phyloP scores from a whole-genome alignment of 257 asterid genomes.

The Solanum chaucha region DNA sequence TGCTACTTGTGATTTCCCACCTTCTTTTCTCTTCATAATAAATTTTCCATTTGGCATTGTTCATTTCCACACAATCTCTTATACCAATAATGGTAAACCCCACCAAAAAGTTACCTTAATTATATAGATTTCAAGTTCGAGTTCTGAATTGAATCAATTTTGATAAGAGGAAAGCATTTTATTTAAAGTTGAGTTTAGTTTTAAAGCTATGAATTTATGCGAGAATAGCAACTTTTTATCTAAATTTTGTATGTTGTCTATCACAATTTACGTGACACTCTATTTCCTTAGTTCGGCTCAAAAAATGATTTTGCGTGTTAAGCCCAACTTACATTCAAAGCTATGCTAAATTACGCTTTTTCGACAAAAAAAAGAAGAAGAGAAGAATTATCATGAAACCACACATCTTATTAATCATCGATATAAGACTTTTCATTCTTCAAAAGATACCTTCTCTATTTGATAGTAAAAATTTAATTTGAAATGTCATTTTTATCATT shows the following conservation, averaged over 20 bases:
- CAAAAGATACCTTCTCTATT: neutral
- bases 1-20: neutral
- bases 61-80: neutral
- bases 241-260: fast-evolving
- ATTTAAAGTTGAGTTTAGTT: neutral
- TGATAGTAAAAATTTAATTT: neutral
- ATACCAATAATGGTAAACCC: neutral
- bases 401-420: neutral
- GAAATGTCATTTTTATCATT: neutral
- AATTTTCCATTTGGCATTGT: neutral
- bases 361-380: too few relatives aligned
- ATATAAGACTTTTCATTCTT: neutral
- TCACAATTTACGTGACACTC: neutral
- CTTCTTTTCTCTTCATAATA: neutral
- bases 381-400: fast-evolving
- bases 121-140: neutral
- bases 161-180: fast-evolving
- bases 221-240: neutral
- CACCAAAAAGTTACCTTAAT: neutral
- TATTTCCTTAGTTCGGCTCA: neutral
- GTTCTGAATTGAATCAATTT: neutral
- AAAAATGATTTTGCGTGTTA: neutral
- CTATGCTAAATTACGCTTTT: neutral
- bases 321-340: neutral
- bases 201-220: neutral